These are phyloP conservation scores for Thraustochytrium sp. DNA, from an alignment of 352 stramenopile genomes.

Conservation along the genomic window DNA sequence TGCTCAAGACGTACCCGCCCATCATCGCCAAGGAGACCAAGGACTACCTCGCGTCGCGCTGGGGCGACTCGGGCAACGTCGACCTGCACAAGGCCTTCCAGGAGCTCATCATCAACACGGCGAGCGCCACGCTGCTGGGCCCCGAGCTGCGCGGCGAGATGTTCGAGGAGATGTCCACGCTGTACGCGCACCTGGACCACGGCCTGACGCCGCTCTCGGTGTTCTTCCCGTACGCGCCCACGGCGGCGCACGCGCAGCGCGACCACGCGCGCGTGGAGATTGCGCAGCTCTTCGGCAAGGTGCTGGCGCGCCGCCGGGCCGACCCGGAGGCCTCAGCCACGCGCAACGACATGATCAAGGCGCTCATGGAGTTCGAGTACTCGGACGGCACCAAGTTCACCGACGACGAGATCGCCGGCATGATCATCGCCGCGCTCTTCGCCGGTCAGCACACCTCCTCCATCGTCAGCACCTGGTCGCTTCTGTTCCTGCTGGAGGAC, in stretches of 20 bases:
- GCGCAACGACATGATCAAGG: conserved; percentile 76
- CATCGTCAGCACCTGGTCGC: conserved; percentile 81
- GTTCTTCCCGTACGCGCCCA: conserved; percentile 80
- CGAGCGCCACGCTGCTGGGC: conserved; percentile 76
- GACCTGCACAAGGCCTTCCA: conserved; percentile 71
- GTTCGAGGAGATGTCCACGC: conserved; percentile 73
- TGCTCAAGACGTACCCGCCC: conserved; percentile 76
- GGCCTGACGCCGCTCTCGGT: conserved; percentile 80
- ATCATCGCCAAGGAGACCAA: conserved; percentile 81
- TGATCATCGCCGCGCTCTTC: conserved; percentile 84
- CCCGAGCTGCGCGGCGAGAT: conserved; percentile 66
- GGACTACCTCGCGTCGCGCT: conserved; percentile 62
- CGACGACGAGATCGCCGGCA: conserved; percentile 77
- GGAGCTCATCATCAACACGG: conserved; percentile 83
- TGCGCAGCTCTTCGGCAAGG: conserved; percentile 72
- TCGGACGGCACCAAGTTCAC: conserved; percentile 73
- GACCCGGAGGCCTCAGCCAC: conserved; percentile 55
- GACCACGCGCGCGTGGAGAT: conserved; percentile 70
- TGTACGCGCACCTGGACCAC: conserved; percentile 84
- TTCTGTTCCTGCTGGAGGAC: conserved; percentile 65
- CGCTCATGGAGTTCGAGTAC: conserved; percentile 87
- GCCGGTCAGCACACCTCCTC: conserved; percentile 84
- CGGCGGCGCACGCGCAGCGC: conserved; percentile 63
- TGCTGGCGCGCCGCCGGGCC: conserved; percentile 67
- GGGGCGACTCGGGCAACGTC: conserved; percentile 62